Percentiles rank a stretch among this genome's conserved stretches.
These are phyloP conservation scores for Handroanthus guayacan DNA, from an alignment of 257 asterid species.

Conservation along the genomic window DNA sequence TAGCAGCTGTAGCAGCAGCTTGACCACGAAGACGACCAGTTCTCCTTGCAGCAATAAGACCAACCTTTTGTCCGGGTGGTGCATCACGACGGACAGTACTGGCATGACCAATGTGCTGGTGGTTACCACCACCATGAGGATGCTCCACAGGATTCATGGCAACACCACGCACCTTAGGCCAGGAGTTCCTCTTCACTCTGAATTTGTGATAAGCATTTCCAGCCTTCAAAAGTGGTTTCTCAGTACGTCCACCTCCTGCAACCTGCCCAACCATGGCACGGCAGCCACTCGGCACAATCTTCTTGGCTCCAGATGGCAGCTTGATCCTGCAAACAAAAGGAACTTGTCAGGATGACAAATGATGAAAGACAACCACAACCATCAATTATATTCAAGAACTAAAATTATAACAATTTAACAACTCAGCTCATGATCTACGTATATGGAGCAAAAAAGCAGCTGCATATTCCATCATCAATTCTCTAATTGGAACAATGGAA, in stretches of 20 bases:
- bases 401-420: background rate
- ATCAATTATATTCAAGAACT: background rate
- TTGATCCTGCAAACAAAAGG: constrained; percentile 41
- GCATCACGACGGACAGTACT: constrained; percentile 73
- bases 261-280: constrained; percentile 68
- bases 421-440: background rate
- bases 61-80: constrained; percentile 71
- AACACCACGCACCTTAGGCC: constrained; percentile 80
- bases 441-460: background rate
- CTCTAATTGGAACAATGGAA: too few relatives aligned
- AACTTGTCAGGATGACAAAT: background rate
- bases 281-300: constrained; percentile 63
- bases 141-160: constrained; percentile 78
- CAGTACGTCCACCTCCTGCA: constrained; percentile 68
- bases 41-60: constrained; percentile 68
- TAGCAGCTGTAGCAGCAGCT: constrained; percentile 67
- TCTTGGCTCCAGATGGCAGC: constrained; percentile 67
- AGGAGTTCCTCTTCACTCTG: constrained; percentile 67
- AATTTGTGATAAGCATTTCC: constrained; percentile 64
- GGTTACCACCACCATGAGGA: constrained; percentile 83
- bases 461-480: background rate
- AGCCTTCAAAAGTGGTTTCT: constrained; percentile 61
- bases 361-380: background rate
- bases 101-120: constrained; percentile 68
- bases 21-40: constrained; percentile 74